phyloP scores from a whole-genome alignment of 2,329 filamentous ascomycete species.

The Dactylellina sp. region DNA sequence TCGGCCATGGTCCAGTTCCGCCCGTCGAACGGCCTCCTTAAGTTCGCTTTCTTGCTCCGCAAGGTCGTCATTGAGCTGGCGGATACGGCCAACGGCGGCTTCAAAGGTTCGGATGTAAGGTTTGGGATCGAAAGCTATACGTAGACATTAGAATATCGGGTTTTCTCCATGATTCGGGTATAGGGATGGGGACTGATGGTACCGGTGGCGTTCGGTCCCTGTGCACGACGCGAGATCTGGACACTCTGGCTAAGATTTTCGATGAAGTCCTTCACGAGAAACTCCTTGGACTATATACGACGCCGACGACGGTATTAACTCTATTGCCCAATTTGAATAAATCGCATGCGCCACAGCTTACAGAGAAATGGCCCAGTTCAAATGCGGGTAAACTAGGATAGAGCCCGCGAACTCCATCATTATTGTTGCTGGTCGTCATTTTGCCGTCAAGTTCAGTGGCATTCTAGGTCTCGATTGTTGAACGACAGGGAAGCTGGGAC shows the following conservation, averaged over 20 bases:
- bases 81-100: conserved; percentile 69
- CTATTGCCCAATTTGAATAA: not conserved
- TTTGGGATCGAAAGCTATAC: conserved; percentile 85
- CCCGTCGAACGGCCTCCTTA: conserved; percentile 86
- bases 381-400: conserved; percentile 48
- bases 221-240: conserved; percentile 81
- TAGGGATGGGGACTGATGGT: conserved; percentile 8
- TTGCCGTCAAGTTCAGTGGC: conserved; percentile 20
- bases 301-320: not conserved
- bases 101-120: conserved; percentile 96
- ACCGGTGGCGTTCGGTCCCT: conserved; percentile 65
- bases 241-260: conserved; percentile 90
- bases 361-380: conserved; percentile 42
- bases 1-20: conserved; percentile 90
- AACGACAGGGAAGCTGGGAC: conserved; percentile 2
- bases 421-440: conserved; percentile 29
- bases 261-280: conserved; percentile 97
- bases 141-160: conserved; percentile 59
- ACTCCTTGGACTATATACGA: conserved; percentile 78
- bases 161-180: not conserved
- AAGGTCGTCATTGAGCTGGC: conserved; percentile 77
- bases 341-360: conserved; percentile 7
- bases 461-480: conserved; percentile 19
- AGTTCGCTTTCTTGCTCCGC: conserved; percentile 92
- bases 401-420: conserved; percentile 51